Conservation (phyloP, 805 yeast genomes). For the baker's yeast (Saccharomyces cerevisiae) region DNA sequence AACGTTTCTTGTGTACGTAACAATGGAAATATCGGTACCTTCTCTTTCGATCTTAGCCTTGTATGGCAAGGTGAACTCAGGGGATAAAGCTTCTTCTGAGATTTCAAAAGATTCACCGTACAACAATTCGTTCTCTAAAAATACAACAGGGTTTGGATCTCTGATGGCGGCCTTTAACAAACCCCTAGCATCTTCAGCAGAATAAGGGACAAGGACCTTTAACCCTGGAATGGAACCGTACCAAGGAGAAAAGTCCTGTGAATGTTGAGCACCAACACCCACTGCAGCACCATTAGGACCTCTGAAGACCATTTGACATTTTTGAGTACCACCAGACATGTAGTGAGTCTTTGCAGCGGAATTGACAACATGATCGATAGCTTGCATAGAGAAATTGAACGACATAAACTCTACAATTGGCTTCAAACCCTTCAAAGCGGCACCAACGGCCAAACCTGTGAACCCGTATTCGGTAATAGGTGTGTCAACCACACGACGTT, state of each 20-base stretch:
- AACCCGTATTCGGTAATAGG: slow-evolving; percentile 99
- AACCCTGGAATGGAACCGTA: slow-evolving; percentile 97
- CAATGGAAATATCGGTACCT: slow-evolving; percentile 85
- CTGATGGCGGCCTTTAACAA: slow-evolving; percentile 91
- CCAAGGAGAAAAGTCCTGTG: slow-evolving; percentile 97
- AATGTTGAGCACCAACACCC: slow-evolving; percentile 99
- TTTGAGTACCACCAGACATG: slow-evolving; percentile 99
- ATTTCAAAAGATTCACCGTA: slow-evolving; percentile 89
- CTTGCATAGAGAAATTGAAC: slow-evolving; percentile 98
- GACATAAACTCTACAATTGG: slow-evolving; percentile 99
- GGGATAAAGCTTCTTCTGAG: slow-evolving; percentile 77
- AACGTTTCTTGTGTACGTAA: slow-evolving; percentile 89
- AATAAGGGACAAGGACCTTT: slow-evolving; percentile 91
- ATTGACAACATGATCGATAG: slow-evolving; percentile 96
- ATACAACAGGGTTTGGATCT: slow-evolving; percentile 96
- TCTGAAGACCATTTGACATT: slow-evolving; percentile 94
- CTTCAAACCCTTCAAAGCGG: slow-evolving; percentile 91
- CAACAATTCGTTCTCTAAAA: slow-evolving; percentile 90
- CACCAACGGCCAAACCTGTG: slow-evolving; percentile 90
- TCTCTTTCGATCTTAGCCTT: slow-evolving; percentile 90
- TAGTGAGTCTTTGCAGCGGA: slow-evolving; percentile 98
- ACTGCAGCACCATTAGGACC: slow-evolving; percentile 99
- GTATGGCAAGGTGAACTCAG: slow-evolving; percentile 87
- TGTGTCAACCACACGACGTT: slow-evolving; percentile 86
- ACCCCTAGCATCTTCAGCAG: slow-evolving; percentile 94